Evolutionary conservation across 2,329 filamentous ascomycete species (phyloP), one percentile per base, ranked within the genome.

Genomic region (Fusarium anguioides): DNA sequence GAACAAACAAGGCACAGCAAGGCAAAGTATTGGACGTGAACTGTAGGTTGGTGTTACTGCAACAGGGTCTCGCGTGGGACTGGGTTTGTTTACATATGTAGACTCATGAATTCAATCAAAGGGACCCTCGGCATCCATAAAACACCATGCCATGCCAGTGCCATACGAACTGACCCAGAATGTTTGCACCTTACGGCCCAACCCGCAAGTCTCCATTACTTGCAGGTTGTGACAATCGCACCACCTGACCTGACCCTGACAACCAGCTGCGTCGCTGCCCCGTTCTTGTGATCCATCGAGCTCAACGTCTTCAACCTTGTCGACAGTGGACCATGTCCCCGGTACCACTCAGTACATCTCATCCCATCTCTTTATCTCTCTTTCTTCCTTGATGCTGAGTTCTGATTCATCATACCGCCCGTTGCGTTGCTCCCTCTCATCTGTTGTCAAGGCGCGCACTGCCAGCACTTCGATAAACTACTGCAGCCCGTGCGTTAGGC

Each of bases 31-130:
- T 46, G 50, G 37, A 47, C 37, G 45, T 57, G 52, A 61, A 65
- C 46, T 57, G 50, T 18, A 50, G 35, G 60, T 18, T 45, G 35
- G 60, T 61, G 47, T 44, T 47, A 41, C 46, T 60, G 29, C 15
- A 60, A 29, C 60, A 63, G 60, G 50, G 60, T 50, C 29, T 51
- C 40, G 42, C 27, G 55, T 47, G 45, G 33, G 18, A 50, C 40
- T 27, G 61, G 66, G 66, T 57, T 69, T 69, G 66, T 69, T 69
- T 69, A 69, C 66, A 69, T 69, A 69, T 68, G 64, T 39, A 58
- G 56, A 24, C 47, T 48, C 44, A 46, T 41, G n/a, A 60, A 60
- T 41, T 65, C 54, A 27, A 44, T 42, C 18, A 42, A 49, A 60
- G 58, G 49, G 49, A 50, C 37, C 59, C 60, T 67, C 59, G 62